Base-by-base conservation (phyloP, 192 early-diverging fungal species). In the Coemansia sp. region DNA sequence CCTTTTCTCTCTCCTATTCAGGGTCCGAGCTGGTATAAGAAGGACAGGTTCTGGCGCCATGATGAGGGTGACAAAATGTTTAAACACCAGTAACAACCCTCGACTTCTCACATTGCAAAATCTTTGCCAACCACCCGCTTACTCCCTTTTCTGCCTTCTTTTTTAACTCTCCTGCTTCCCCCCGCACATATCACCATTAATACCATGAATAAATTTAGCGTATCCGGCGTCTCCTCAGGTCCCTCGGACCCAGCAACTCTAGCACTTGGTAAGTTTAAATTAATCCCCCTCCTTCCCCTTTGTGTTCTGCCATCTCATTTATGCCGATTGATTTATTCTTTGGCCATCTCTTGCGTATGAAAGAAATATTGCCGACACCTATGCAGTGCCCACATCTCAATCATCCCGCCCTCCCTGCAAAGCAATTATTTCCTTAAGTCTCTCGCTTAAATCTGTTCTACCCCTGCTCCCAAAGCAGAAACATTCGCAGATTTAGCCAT, bases 241-340 rank as follows among this genome's bases (percentile, higher is more conserved):
- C 61, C 61, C 10, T 43, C 72, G 24, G 74, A 74, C 59, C 58
- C 68, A 35, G 20, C 56, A 73, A 16, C 62, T 27, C 27, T 27
- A 27, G 27, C 69, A 20, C 72, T 80, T 52, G 73, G 78, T 80
- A 80, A 80, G 78, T 75, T 52, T 27, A 35, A 32, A 4, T 18
- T 22, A 32, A 20, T 18, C 32, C 6, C 32, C 6, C 29, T 10
- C 18, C 20, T 4, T 24, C 9, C 27, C 24, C 4, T 29, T 24
- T 8, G 2, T 16, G 15, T 18, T 52, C 27, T 29, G 6, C n/a
- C 2, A 1, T 20, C 18, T 49, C 9, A 22, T 20, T 22, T 20
- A 22, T 49, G 45, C 45, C 9, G 2, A 20, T 20, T 24, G 45
- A 11, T 22, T 22, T 20, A 24, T 20, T 49, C 7, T 10, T 49